phyloP scores from a whole-genome alignment of 192 early-diverging fungal genomes.

The Mortierella claussenii region DNA sequence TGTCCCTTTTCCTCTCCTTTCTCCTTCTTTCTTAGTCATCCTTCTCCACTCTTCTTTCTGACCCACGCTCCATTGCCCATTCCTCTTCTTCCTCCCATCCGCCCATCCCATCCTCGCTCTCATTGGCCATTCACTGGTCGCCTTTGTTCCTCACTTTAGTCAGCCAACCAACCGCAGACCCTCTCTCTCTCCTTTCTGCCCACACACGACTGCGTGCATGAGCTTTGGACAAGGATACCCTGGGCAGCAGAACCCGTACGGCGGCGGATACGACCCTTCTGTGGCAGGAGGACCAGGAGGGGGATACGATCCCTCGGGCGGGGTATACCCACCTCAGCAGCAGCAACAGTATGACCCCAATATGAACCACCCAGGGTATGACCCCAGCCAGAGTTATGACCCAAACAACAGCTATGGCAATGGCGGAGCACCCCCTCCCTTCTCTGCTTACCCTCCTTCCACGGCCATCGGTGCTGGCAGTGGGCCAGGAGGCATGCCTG shows the following conservation, averaged over 20 bases:
- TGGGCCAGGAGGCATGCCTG: not conserved
- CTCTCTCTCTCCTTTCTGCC: not conserved
- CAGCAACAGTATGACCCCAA: conserved; percentile 7
- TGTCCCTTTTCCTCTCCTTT: not conserved
- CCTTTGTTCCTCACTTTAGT: not conserved
- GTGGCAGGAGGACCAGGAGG: not conserved
- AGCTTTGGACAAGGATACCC: conserved; percentile 28
- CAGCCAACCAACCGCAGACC: not conserved
- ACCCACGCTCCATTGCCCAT: no score
- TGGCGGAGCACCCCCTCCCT: not conserved
- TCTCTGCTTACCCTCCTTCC: not conserved
- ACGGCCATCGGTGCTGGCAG: not conserved
- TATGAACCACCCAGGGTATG: not conserved
- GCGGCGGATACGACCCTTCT: conserved; percentile 4
- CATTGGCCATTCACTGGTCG: not conserved
- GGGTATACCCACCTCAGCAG: conserved; percentile 20
- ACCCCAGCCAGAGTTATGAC: conserved; percentile 2
- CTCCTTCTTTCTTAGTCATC: not conserved
- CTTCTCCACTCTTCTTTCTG: no score
- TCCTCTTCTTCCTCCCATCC: not conserved
- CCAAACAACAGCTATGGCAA: not conserved
- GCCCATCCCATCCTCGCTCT: not conserved
- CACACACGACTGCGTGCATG: conserved; percentile 9
- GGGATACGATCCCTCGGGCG: not conserved
- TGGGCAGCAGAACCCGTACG: not conserved